A percentile compares a stretch with the other conserved stretches of the same genome.
Evolutionary conservation across 2,329 filamentous ascomycete genomes (phyloP).

Genomic region (Trichoderma atroviride): DNA sequence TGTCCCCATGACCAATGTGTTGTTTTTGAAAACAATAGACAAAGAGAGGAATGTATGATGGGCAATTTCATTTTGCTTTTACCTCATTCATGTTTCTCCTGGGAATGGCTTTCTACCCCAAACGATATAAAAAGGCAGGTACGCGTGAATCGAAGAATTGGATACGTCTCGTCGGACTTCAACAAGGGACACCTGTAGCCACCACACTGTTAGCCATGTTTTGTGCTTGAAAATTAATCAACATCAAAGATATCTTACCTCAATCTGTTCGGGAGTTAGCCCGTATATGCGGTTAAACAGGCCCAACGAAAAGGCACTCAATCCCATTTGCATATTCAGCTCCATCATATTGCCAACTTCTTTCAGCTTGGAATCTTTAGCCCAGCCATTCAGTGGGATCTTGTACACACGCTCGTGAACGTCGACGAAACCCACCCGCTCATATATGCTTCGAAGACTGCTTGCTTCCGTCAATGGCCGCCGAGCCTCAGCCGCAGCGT

Average conservation of each 20-base stretch:
- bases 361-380: slow-evolving; percentile 49
- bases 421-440: slow-evolving; percentile 58
- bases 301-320: slow-evolving; percentile 50
- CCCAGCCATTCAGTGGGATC: slow-evolving; percentile 58
- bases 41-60: neutral
- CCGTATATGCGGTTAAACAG: slow-evolving; percentile 47
- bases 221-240: neutral
- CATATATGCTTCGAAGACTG: slow-evolving; percentile 43
- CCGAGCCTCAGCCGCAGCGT: slow-evolving; percentile 42
- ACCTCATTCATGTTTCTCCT: neutral
- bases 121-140: slow-evolving; percentile 53
- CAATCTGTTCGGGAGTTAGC: slow-evolving; percentile 50
- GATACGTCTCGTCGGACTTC: slow-evolving; percentile 52
- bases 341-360: slow-evolving; percentile 51
- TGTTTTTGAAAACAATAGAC: neutral
- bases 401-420: slow-evolving; percentile 56
- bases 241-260: slow-evolving; percentile 42
- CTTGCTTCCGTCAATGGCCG: slow-evolving; percentile 43
- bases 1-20: neutral
- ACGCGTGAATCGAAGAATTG: slow-evolving; percentile 52
- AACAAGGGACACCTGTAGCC: slow-evolving; percentile 49
- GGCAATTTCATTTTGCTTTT: neutral
- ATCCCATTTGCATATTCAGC: slow-evolving; percentile 45
- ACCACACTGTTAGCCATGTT: neutral
- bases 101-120: slow-evolving; percentile 52